phyloP scores from a whole-genome alignment of 2,329 filamentous ascomycete species.

The Colletotrichum navitas region DNA sequence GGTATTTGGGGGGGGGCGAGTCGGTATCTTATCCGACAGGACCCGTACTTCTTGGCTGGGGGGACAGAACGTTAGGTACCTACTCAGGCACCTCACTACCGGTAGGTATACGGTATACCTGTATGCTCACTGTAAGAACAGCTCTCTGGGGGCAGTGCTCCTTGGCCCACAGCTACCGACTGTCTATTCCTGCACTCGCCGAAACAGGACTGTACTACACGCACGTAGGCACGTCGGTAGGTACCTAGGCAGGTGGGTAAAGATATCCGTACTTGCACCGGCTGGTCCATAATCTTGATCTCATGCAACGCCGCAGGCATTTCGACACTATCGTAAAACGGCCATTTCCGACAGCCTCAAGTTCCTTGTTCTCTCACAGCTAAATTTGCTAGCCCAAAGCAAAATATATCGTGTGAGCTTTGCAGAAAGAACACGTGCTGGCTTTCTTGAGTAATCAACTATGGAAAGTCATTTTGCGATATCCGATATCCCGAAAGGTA shows the following conservation, averaged over 20 bases:
- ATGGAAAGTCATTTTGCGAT: neutral
- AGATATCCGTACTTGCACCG: neutral
- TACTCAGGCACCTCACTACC: too few species aligned
- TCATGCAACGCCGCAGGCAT: constrained; percentile 27
- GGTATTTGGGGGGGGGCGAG: constrained; percentile 22
- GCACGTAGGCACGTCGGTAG: too few species aligned
- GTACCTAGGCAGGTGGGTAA: too few species aligned
- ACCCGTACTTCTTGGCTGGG: constrained; percentile 17
- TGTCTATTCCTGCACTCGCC: neutral
- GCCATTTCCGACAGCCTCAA: neutral
- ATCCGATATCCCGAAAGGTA: neutral
- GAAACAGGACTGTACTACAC: neutral
- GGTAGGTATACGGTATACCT: too few species aligned
- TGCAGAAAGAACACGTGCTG: neutral
- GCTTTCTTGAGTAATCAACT: neutral
- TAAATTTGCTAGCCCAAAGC: neutral
- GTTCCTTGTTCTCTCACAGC: neutral
- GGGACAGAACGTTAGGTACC: neutral
- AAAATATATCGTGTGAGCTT: neutral
- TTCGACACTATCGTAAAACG: constrained; percentile 4
- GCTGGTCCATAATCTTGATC: constrained; percentile 8
- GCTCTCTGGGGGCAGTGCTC: constrained; percentile 21
- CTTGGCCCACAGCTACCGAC: neutral
- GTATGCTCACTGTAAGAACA: neutral
- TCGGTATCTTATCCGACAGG: constrained; percentile 37